Evolutionary conservation across 2,329 filamentous ascomycete species (phyloP).

Genomic region (Aspergillus unguis): DNA sequence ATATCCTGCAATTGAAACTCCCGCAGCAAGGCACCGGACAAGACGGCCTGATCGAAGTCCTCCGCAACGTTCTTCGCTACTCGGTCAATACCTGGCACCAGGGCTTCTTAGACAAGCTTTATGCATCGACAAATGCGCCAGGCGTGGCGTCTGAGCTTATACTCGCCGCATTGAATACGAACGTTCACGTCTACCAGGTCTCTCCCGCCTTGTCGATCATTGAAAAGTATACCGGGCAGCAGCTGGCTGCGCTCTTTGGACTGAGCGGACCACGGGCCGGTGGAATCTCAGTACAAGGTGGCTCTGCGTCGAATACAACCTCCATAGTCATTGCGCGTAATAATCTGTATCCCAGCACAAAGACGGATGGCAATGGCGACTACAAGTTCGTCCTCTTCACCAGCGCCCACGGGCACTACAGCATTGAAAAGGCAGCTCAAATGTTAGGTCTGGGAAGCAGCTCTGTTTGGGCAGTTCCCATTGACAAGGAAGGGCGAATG

Average conservation of each 20-base stretch:
- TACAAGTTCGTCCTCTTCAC: conserved; percentile 79
- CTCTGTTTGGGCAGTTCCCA: conserved; percentile 69
- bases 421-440: conserved; percentile 89
- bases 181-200: conserved; percentile 90
- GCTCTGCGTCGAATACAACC: conserved; percentile 78
- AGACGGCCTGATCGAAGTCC: conserved; percentile 68
- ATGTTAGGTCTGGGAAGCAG: conserved; percentile 77
- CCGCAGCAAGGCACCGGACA: conserved; percentile 59
- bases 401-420: conserved; percentile 87
- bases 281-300: conserved; percentile 74
- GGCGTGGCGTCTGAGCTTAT: conserved; percentile 83
- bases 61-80: conserved; percentile 71
- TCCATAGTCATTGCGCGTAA: conserved; percentile 87
- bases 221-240: conserved; percentile 75
- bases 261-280: conserved; percentile 65
- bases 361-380: conserved; percentile 64
- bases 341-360: conserved; percentile 74
- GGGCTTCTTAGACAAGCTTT: conserved; percentile 93
- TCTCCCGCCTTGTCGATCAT: conserved; percentile 84
- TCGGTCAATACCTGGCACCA: conserved; percentile 99
- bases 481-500: conserved; percentile 73
- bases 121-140: conserved; percentile 83
- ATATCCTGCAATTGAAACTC: conserved; percentile 52
- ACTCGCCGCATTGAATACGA: conserved; percentile 84
- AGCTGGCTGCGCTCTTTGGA: conserved; percentile 73